Conservation (phyloP, 345 rosid genomes). For the Eucalyptus sideroxylon region DNA sequence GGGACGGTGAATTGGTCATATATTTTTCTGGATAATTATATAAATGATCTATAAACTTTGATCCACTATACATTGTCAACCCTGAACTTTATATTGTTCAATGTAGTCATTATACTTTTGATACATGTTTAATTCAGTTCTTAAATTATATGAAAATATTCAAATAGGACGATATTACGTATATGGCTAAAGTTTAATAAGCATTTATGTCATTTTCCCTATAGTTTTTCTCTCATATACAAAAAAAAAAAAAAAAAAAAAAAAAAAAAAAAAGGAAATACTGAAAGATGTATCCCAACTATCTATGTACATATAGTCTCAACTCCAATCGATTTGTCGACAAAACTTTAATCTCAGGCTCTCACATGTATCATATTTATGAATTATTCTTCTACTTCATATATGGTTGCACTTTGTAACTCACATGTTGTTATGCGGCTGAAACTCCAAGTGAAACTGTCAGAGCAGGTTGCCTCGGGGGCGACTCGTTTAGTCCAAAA, state of each 20-base stretch:
- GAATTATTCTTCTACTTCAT: neutral
- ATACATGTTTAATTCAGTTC: neutral
- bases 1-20: neutral
- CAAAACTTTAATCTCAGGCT: fast-evolving
- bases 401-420: neutral
- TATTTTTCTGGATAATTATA: neutral
- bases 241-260: neutral
- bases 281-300: neutral
- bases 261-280: neutral
- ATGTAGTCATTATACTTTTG: neutral
- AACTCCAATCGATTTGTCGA: neutral
- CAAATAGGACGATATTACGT: neutral
- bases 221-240: neutral
- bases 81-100: fast-evolving
- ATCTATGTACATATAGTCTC: neutral
- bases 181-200: neutral
- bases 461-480: neutral
- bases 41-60: neutral
- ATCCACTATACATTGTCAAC: neutral
- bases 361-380: neutral
- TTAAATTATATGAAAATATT: neutral
- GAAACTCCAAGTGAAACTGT: neutral
- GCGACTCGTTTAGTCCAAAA: neutral
- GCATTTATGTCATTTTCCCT: neutral
- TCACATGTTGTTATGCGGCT: neutral